Base-by-base conservation (phyloP, 257 asterid genomes). In the Datura wrightii region DNA sequence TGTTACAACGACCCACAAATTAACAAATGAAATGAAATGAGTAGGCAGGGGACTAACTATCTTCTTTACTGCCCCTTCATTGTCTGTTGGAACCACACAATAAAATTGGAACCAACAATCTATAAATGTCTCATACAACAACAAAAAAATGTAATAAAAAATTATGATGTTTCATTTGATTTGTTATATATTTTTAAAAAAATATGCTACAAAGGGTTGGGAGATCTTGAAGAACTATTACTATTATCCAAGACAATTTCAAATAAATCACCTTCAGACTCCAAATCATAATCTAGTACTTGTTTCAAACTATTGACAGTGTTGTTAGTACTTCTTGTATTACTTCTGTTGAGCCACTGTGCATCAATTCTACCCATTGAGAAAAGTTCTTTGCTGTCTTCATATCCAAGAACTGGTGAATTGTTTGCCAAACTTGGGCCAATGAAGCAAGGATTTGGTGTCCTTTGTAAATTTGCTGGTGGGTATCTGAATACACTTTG, bases 331-430 rank as follows among this genome's bases (percentile, higher is more conserved):
- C 93, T 92, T 88, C 92, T 92, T 10, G 90, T 87, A 0, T 92
- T 90, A 66, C 90, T 92, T 85, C 95, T 81, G 55, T 90, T 91
- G 6, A 90, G 86, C 94, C 98, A 94, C 46, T 87, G 93, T 1
- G 96, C 85, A 82, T 96, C 99, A 42, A 96, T 92, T 86, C 99
- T 90, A 37, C 98, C 98, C 97, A 96, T 96, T 3, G 99, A 96
- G 88, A 96, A 96, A 86, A 96, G 98, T 85, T 96, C 99, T 82
- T 79, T 91, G 85, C 99, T 96, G 36, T 96, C 99, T 1, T 95
- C 99, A 24, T 89, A 90, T 6, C 97, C 95, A 7, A 94, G 41
- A 54, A 89, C 80, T 1, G 97, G 91, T 14, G 98, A 91, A 58
- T 10, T 88, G 48, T 52, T 87, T 59, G 80, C 84, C 58, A 89